Conservation (phyloP, 495 filamentous ascomycete genomes). For the Trichoderma virens region DNA sequence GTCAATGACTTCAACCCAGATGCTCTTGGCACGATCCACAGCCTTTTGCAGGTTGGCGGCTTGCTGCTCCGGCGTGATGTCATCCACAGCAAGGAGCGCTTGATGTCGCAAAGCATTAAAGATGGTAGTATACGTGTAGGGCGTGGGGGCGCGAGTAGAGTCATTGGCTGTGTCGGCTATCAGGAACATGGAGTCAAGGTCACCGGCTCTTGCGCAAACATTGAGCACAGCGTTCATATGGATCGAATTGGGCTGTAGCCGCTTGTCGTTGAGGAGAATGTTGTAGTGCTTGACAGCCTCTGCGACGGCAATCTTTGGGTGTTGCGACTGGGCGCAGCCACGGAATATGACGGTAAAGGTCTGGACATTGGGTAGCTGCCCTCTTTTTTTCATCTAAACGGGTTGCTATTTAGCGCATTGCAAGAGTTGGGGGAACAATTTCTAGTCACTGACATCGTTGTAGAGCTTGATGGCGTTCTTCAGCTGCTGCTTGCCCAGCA, state of each 20-base stretch:
- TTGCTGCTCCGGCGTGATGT: slow-evolving; percentile 17
- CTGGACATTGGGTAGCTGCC: slow-evolving; percentile 58
- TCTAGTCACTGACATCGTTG: slow-evolving; percentile 59
- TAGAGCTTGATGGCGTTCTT: slow-evolving; percentile 63
- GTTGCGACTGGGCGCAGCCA: slow-evolving; percentile 53
- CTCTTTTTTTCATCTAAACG: slow-evolving; percentile 86
- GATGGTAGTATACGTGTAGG: slow-evolving; percentile 70
- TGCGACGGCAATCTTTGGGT: slow-evolving; percentile 43
- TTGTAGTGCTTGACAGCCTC: slow-evolving; percentile 65
- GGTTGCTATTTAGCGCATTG: background rate
- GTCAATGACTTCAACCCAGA: slow-evolving; percentile 74
- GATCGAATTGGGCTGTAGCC: slow-evolving; percentile 58
- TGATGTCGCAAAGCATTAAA: slow-evolving; percentile 55
- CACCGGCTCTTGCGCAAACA: slow-evolving; percentile 59
- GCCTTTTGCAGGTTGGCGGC: slow-evolving; percentile 27
- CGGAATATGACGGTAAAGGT: slow-evolving; percentile 80
- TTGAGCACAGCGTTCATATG: slow-evolving; percentile 83
- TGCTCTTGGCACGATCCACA: slow-evolving; percentile 48
- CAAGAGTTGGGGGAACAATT: background rate
- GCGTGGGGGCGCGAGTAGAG: slow-evolving; percentile 53
- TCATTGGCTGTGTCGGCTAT: slow-evolving; percentile 59
- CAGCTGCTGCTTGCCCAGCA: slow-evolving; percentile 50
- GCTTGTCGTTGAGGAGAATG: slow-evolving; percentile 53
- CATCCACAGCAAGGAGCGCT: background rate
- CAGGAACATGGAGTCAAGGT: slow-evolving; percentile 69